phyloP scores from a whole-genome alignment of 352 stramenopile genomes.

The Hyaloperonospora arabidopsidis region DNA sequence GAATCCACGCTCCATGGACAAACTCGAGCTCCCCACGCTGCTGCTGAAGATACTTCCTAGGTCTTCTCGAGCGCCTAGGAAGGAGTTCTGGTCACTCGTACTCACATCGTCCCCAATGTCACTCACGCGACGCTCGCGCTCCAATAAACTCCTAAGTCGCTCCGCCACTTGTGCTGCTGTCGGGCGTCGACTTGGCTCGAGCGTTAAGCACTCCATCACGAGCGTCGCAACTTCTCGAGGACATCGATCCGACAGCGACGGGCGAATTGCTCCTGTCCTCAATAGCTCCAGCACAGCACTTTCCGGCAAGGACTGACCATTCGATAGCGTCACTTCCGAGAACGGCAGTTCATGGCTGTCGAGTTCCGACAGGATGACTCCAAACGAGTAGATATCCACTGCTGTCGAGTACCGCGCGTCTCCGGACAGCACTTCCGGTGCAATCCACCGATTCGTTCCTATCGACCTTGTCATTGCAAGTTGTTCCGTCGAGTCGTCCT shows the following conservation, averaged over 20 bases:
- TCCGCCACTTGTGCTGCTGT: conserved; percentile 31
- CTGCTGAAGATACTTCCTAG: conserved; percentile 22
- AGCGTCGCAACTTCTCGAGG: conserved; percentile 35
- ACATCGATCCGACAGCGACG: conserved; percentile 42
- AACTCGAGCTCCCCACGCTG: conserved; percentile 21
- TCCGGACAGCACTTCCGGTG: conserved; percentile 52
- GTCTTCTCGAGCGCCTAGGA: conserved; percentile 28
- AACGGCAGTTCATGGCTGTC: conserved; percentile 67
- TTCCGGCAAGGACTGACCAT: conserved; percentile 41
- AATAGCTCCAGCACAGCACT: conserved; percentile 45
- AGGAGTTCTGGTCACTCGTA: conserved; percentile 33
- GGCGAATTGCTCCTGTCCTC: conserved; percentile 41
- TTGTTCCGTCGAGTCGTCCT: conserved; percentile 12
- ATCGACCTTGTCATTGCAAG: conserved; percentile 25
- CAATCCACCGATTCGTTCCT: conserved; percentile 46
- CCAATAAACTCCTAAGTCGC: conserved; percentile 38
- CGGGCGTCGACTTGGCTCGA: conserved; percentile 39
- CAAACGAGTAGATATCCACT: conserved; percentile 69
- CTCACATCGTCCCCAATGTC: conserved; percentile 42
- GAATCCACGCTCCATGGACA: conserved; percentile 28
- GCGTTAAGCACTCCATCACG: conserved; percentile 45
- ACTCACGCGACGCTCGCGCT: conserved; percentile 42
- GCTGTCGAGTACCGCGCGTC: conserved; percentile 34
- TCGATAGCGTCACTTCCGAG: conserved; percentile 49
- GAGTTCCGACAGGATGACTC: conserved; percentile 59